Conservation (phyloP, 345 rosid genomes). For the Bruguiera sexangula region DNA sequence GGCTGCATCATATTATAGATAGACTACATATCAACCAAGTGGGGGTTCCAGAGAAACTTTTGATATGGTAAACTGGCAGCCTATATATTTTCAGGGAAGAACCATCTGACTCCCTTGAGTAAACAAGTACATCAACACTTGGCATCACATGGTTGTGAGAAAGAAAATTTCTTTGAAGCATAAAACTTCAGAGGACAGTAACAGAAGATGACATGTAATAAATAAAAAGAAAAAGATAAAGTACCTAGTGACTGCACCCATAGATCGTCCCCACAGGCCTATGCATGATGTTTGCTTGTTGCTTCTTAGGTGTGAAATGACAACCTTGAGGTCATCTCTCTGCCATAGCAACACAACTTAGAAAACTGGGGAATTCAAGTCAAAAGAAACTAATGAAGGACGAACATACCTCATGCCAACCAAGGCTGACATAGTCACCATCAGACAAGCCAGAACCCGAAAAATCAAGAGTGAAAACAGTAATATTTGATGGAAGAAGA, state of each 20-base stretch:
- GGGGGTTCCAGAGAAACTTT: background rate
- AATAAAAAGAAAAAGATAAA: constrained; percentile 20
- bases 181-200: constrained; percentile 2
- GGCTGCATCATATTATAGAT: constrained; percentile 21
- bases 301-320: constrained; percentile 73
- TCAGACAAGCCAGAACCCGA: constrained; percentile 38
- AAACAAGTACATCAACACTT: constrained; percentile 3
- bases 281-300: constrained; percentile 63
- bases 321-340: constrained; percentile 92
- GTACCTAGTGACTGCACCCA: constrained; percentile 99
- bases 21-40: background rate
- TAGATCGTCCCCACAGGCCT: constrained; percentile 99
- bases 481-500: constrained; percentile 36
- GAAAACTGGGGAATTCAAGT: constrained; percentile 6
- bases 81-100: background rate
- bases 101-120: background rate
- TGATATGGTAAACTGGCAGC: background rate
- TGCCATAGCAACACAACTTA: constrained; percentile 30
- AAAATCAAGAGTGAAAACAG: constrained; percentile 34
- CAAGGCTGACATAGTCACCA: constrained; percentile 39
- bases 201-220: background rate
- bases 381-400: constrained; percentile 3
- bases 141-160: too few relatives aligned
- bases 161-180: background rate
- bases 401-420: constrained; percentile 35